These are phyloP conservation scores for Fusarium tupiense DNA, from an alignment of 2,329 filamentous ascomycete genomes.

Conservation along the genomic window DNA sequence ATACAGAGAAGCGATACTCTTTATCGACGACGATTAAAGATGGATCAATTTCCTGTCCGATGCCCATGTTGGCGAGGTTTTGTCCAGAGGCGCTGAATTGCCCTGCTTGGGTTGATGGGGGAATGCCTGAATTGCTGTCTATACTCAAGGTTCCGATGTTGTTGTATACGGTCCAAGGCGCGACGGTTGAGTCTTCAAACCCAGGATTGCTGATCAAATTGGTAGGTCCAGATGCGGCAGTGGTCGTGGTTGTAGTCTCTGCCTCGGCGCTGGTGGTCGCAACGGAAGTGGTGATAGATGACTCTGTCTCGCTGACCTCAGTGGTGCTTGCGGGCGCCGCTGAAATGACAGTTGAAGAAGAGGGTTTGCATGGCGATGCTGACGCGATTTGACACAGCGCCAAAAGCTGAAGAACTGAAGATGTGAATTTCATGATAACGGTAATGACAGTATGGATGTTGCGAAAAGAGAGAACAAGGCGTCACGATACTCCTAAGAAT, in stretches of 20 bases:
- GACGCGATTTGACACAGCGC: neutral
- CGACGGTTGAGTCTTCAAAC: neutral
- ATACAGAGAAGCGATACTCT: neutral
- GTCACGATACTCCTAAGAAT: rapidly evolving
- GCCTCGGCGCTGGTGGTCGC: neutral
- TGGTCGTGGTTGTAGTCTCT: neutral
- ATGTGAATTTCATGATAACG: neutral
- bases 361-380: conserved; percentile 2
- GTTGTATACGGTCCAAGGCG: neutral
- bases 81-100: neutral
- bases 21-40: neutral
- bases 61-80: neutral
- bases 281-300: neutral
- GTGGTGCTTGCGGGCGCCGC: neutral
- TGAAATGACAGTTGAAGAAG: neutral
- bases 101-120: neutral
- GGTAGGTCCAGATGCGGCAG: neutral
- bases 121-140: neutral
- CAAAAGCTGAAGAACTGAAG: neutral
- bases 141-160: neutral
- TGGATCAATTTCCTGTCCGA: neutral
- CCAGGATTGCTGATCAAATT: neutral
- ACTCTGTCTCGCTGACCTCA: neutral
- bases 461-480: neutral
- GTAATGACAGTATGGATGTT: neutral